Evolutionary conservation across 441 rosid species (phyloP), one percentile per base, ranked within the genome.

Genomic region (Pelargonium myrrhifolium): DNA sequence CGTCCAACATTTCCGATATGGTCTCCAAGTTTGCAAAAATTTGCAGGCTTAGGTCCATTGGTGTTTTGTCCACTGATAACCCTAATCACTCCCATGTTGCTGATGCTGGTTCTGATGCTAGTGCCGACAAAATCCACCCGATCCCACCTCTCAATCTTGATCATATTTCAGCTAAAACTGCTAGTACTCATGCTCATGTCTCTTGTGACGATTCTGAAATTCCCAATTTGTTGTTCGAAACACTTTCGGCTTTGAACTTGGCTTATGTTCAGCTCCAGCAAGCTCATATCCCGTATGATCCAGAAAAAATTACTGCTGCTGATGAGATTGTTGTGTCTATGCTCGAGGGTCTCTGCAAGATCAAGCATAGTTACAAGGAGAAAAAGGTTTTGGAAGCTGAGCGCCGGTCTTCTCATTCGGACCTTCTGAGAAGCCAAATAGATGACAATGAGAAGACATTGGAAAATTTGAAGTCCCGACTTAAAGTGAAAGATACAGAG

Each of bases 281-380:
- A 72, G 89, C 90, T 61, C 94, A 86, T 74, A 39, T 84, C 55
- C 96, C 94, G 58, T 83, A 86, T 67, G 77, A 83, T 70, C 86
- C 86, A 0, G 79, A 78, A 18, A 86, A 85, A 78, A 87, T 90
- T 67, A 66, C 74, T 21, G 78, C 83, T 26, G 87, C 92, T 4
- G 86, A 90, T 68, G 77, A 75, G 60, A 76, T 78, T 45, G 77
- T 88, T 9, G 84, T 84, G 28, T 75, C 81, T 65, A 78, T 81
- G 71, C 81, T 88, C 49, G 84, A 86, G 68, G 72, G 77, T 2
- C 72, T 90, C 28, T 76, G 84, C 11, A 82, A 73, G 72, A 60
- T 80, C 71, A 88, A 83, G 70, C 81, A 70, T 21, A 71, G 64
- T 9, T 79, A 61, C 40, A 78, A 76, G 64, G 84, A 73, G 69